Percentiles rank a stretch among this genome's conserved stretches.
These are phyloP conservation scores for Lablab purpureus DNA, from an alignment of 306 rosid genomes.

Conservation along the genomic window DNA sequence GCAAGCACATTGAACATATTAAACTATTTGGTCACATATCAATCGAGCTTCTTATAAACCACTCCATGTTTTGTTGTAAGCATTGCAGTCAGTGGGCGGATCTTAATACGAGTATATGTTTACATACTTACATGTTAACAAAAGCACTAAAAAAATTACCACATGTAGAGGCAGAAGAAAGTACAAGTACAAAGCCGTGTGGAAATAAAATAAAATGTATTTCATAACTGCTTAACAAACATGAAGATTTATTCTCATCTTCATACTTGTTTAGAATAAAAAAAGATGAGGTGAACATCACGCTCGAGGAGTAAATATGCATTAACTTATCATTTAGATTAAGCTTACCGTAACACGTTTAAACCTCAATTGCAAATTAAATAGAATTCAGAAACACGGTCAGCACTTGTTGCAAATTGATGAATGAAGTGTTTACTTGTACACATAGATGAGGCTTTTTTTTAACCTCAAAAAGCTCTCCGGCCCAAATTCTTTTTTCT, in stretches of 20 bases:
- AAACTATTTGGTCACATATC: slow-evolving; percentile 63
- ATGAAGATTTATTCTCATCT: no score
- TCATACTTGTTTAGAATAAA: no score
- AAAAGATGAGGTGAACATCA: no score
- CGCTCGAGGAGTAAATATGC: background rate
- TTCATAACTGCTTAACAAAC: no score
- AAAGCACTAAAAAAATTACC: no score
- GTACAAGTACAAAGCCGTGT: no score
- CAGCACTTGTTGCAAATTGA: slow-evolving; percentile 31
- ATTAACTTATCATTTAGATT: background rate
- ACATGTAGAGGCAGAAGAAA: no score
- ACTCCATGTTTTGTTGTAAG: slow-evolving; percentile 64
- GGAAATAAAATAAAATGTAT: no score
- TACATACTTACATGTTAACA: no score
- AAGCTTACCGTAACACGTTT: background rate
- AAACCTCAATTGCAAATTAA: background rate
- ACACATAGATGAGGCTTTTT: background rate
- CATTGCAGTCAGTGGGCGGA: no score
- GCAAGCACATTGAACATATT: slow-evolving; percentile 57
- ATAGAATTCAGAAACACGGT: background rate
- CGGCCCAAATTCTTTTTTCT: background rate
- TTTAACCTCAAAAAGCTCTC: slow-evolving; percentile 27
- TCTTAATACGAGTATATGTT: no score
- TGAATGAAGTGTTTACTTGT: background rate
- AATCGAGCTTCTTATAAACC: slow-evolving; percentile 59